Evolutionary conservation across 2,329 filamentous ascomycete genomes (phyloP).

Genomic region (Lasiodiplodia theobromae): DNA sequence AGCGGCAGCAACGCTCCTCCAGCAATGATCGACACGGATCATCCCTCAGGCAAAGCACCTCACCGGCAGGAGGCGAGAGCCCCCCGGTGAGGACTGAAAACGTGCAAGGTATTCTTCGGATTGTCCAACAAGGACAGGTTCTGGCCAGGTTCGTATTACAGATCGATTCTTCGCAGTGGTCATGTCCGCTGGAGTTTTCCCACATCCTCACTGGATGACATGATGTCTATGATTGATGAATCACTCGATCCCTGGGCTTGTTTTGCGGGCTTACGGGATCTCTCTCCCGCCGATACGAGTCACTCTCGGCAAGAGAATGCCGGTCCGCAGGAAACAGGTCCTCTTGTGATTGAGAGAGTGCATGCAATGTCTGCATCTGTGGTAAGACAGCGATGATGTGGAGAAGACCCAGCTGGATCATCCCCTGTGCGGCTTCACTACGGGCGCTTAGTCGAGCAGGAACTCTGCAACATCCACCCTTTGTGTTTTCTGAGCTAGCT

Average conservation of each 20-base stretch:
- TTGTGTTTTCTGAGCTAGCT: neutral
- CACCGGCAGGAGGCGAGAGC: neutral
- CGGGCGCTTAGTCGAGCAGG: conserved; percentile 69
- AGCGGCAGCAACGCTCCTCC: conserved; percentile 25
- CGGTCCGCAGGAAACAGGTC: neutral
- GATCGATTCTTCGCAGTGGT: conserved; percentile 29
- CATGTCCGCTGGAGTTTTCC: conserved; percentile 2
- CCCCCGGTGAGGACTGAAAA: neutral
- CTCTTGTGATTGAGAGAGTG: neutral
- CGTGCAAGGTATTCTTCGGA: neutral
- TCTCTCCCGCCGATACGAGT: neutral
- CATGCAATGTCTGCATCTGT: neutral
- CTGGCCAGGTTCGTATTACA: conserved; percentile 30
- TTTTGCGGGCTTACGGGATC: neutral
- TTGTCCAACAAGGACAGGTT: conserved; percentile 5
- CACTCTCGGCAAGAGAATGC: conserved; percentile 2
- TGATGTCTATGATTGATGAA: neutral
- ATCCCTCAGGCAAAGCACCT: neutral
- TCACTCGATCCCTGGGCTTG: neutral
- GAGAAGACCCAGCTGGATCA: conserved; percentile 12
- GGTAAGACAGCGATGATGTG: conserved; percentile 3
- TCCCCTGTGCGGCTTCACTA: conserved; percentile 71
- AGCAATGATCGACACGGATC: neutral
- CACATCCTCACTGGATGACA: neutral
- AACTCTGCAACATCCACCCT: conserved; percentile 57